Conservation (phyloP, 768 basidiomycete genomes). For the Podaxis sp. region DNA sequence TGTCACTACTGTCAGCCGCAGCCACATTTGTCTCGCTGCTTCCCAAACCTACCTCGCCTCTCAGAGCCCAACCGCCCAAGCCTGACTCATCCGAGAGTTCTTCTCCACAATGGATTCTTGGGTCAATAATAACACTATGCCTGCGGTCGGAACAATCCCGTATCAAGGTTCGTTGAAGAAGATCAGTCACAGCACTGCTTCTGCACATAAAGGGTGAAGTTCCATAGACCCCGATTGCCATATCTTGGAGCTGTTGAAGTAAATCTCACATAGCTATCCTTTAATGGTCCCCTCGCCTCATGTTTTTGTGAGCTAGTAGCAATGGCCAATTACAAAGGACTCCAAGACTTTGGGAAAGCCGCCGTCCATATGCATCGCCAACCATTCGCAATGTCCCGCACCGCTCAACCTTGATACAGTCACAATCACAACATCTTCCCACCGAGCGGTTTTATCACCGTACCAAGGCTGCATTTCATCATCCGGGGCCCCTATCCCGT, state of each 20-base stretch:
- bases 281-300: not conserved
- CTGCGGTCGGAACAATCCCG: slow-evolving; percentile 11
- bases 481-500: slow-evolving; percentile 10
- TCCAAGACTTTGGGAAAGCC: not conserved
- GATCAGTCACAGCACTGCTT: slow-evolving; percentile 18
- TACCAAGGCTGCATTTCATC: slow-evolving; percentile 10
- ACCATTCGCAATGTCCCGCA: not conserved
- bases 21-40: slow-evolving; percentile 12
- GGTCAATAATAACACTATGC: slow-evolving; percentile 15
- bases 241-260: slow-evolving; percentile 6
- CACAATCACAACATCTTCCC: slow-evolving; percentile 13
- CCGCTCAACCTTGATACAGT: not conserved
- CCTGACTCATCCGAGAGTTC: slow-evolving; percentile 14
- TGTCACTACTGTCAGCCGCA: slow-evolving; percentile 18
- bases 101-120: slow-evolving; percentile 11
- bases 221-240: not conserved
- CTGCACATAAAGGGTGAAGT: slow-evolving; percentile 16
- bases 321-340: not conserved
- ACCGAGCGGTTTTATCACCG: slow-evolving; percentile 4
- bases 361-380: not conserved
- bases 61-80: slow-evolving; percentile 4
- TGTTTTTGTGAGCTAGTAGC: not conserved
- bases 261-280: slow-evolving; percentile 6
- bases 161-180: slow-evolving; percentile 16
- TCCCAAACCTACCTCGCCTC: slow-evolving; percentile 2